Evolutionary conservation across 2,329 filamentous ascomycete genomes (phyloP).

Genomic region (Dactylellina drechsleri): DNA sequence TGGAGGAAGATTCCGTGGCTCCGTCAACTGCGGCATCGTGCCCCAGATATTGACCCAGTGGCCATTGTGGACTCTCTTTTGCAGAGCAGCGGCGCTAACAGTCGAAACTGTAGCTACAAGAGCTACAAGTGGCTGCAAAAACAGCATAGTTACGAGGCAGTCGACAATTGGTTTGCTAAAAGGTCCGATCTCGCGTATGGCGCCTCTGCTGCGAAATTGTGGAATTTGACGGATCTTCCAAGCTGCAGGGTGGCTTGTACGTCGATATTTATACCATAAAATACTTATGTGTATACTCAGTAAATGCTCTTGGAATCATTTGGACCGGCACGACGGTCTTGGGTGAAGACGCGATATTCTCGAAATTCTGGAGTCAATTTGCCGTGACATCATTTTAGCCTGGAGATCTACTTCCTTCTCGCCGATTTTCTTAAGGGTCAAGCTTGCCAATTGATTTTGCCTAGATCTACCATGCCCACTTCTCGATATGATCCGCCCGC

Average conservation of each 20-base stretch:
- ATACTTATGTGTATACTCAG: too few relatives aligned
- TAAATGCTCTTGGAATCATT: too few relatives aligned
- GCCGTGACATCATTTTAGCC: slow-evolving; percentile 47
- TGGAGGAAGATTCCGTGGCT: slow-evolving; percentile 71
- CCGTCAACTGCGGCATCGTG: slow-evolving; percentile 73
- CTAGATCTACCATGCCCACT: slow-evolving; percentile 5
- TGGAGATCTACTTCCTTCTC: slow-evolving; percentile 42
- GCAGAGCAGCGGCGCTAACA: slow-evolving; percentile 26
- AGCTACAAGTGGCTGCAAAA: slow-evolving; percentile 32
- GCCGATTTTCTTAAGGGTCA: slow-evolving; percentile 13
- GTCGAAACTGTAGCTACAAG: slow-evolving; percentile 28
- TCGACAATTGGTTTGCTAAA: not conserved
- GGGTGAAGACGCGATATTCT: too few relatives aligned
- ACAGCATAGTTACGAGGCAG: slow-evolving; percentile 27
- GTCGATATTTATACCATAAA: too few relatives aligned
- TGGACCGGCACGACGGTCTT: too few relatives aligned
- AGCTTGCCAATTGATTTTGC: slow-evolving; percentile 20
- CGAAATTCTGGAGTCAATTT: too few relatives aligned
- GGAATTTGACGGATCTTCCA: too few relatives aligned
- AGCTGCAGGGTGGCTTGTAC: too few relatives aligned
- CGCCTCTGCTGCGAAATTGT: not conserved
- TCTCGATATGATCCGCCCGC: not conserved
- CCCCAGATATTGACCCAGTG: slow-evolving; percentile 74
- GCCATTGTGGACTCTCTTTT: slow-evolving; percentile 48
- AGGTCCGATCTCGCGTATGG: slow-evolving; percentile 7